Base-by-base conservation (phyloP, 2,329 filamentous ascomycete genomes). In the Hypoxylon sp. region DNA sequence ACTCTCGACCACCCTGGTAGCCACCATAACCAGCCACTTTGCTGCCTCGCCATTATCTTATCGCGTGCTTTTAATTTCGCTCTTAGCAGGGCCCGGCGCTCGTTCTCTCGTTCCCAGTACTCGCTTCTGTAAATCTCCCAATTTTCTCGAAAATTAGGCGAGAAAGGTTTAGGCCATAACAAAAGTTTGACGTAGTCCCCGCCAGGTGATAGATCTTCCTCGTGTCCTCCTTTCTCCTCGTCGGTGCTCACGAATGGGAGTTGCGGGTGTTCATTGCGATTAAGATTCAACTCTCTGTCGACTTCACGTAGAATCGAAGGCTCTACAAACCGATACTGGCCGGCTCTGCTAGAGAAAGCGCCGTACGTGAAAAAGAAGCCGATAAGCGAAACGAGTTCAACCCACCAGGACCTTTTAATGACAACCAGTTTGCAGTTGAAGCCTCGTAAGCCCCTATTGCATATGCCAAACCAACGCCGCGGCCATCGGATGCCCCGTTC, bases 381-480 rank as follows among this genome's bases (percentile, higher is more conserved):
- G 34, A 88, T 68, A 45, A 88, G 88, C 4, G 87, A 88, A 12
- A 89, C 74, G 17, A 88, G 69, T 68, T 97, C 93, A 53, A 84
- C 83, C 82, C 87, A 91, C 84, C 90, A 91, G 0, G 89, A 82
- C 8, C 90, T 85, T 64, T 89, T 86, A 46, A 95, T 88, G 48
- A 97, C 81, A 44, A 99, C 91, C 36, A 99, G 86, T 75, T 99
- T 97, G 73, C 91, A 90, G 73, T 99, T 99, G 82, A 97, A 96
- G 46, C 83, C 88, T 55, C 94, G 82, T 58, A 99, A 77, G 8
- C 94, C 94, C 45, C 94, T 82, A 70, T 99, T 99, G 27, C 92
- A 89, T 55, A 92, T 86, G 61, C 82, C 85, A 62, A 97, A 87
- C 90, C 94, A 97, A 61, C 91, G 84, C 46, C 93, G 80, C 38